phyloP scores from a whole-genome alignment of 2,329 filamentous ascomycete genomes.

The Podosphaera fusca region DNA sequence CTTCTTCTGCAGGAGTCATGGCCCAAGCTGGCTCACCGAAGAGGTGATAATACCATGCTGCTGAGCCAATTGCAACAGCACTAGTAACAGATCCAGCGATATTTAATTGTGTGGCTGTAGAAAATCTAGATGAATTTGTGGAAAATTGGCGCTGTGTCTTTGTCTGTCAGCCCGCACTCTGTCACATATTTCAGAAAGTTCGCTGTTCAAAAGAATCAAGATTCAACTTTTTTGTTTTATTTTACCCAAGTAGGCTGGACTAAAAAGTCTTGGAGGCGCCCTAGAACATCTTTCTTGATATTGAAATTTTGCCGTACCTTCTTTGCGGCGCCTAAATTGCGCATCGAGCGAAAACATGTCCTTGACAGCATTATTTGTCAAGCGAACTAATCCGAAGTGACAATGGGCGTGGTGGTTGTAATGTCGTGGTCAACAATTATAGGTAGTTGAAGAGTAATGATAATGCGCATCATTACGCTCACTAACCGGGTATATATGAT shows the following conservation, averaged over 20 bases:
- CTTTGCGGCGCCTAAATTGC: conserved; percentile 44
- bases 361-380: conserved; percentile 65
- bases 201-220: neutral
- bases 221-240: neutral
- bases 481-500: neutral
- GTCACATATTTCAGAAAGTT: neutral
- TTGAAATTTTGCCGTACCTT: conserved; percentile 1
- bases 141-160: conserved; percentile 27
- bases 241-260: neutral
- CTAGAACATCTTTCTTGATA: neutral
- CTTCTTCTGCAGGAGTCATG: conserved; percentile 87
- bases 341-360: conserved; percentile 72
- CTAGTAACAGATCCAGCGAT: conserved; percentile 72
- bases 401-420: no score
- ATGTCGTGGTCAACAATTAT: neutral
- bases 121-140: conserved; percentile 31
- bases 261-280: neutral
- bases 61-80: conserved; percentile 63
- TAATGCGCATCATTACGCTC: neutral
- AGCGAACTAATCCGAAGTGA: neutral
- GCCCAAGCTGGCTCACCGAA: conserved; percentile 77
- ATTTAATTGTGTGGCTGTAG: conserved; percentile 62
- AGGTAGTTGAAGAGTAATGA: neutral
- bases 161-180: conserved; percentile 18
- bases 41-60: conserved; percentile 93